Evolutionary conservation across 495 filamentous ascomycete species (phyloP), one percentile per base, ranked within the genome.

Genomic region (Pyrenopolyporus hunteri): DNA sequence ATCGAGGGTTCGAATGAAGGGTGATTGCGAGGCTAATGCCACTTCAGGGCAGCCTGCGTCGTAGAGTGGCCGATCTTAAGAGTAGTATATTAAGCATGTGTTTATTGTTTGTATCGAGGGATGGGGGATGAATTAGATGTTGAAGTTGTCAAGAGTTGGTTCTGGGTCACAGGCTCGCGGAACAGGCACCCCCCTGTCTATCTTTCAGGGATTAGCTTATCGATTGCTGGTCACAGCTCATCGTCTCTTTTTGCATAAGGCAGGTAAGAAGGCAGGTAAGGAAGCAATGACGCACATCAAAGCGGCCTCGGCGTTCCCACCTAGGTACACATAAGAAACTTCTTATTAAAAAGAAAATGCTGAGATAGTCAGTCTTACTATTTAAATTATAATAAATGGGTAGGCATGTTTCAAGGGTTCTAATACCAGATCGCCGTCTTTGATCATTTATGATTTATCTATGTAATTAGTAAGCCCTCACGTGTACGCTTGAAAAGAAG

Each of bases 201-300:
- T 57, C 26, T 22, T 20, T 20, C 8, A 58, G n/a, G 48, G 57
- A 45, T 46, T 19, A 1, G 32, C 61, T 59, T 65, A 65, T 65
- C 62, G 62, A 65, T 65, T 65, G 31, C 35, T 36, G 35, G 59
- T 16, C n/a, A n/a, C n/a, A n/a, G n/a, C n/a, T n/a, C n/a, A n/a
- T n/a, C n/a, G n/a, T n/a, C n/a, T n/a, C n/a, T n/a, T n/a, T n/a
- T n/a, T n/a, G n/a, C n/a, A n/a, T n/a, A n/a, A n/a, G n/a, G n/a
- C n/a, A 16, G 9, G 19, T n/a, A 37, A 37, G 33, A 37, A n/a
- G 8, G 13, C 8, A 33, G 9, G 8, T 33, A 33, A 4, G 8
- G 31, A 10, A 33, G 26, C 36, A 33, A 51, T 52, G 25, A 44
- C 50, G 50, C 50, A 36, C 32, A 52, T 52, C 33, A 23, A 43